Evolutionary conservation across 2,329 filamentous ascomycete genomes (phyloP), one percentile per base, ranked within the genome.

Genomic region (Aureobasidium sp.): DNA sequence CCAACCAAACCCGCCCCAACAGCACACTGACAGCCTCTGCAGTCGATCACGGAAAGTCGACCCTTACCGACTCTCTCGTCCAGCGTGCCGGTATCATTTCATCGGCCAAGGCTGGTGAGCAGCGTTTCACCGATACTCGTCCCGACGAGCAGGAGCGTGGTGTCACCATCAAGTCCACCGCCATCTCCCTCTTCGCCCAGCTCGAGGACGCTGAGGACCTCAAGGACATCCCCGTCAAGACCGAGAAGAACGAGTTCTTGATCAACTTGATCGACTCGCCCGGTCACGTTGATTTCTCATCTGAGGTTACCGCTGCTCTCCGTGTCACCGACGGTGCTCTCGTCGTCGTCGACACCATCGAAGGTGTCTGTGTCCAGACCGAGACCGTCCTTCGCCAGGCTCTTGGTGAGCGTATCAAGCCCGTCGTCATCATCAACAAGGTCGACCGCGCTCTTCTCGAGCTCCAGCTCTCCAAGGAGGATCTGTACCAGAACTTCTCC

Each of bases 181-280:
- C 95, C 81, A 99, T 99, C 83, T 97, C 95, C 71, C 87, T 99
- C 75, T 99, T 94, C 82, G 91, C 90, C 76, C 82, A 87, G 73
- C 86, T 99, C 69, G 80, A 84, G 65, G 86, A 89, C 70, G 81
- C 84, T 53, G 93, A 97, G 64, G 94, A 97, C 76, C 76, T 97
- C 70, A 96, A 96, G 87, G 94, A 99, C 76, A 91, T 97, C 71
- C 88, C 89, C 70, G 86, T 91, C 81, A 88, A 90, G 82, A 89
- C 90, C 70, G 85, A 91, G 67, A 94, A 94, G 79, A 89, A 88
- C 79, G 91, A 96, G 78, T 99, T 99, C 89, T 85, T 99, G 84
- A 95, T 99, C 88, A 99, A 99, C 88, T 86, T 99, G 81, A 99
- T 99, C 79, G 94, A 99, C 82, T 99, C 94, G 65, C 94, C 94